Evolutionary conservation across 1,284 basidiomycete genomes (phyloP).

Genomic region (Veloporphyrellus conicus): DNA sequence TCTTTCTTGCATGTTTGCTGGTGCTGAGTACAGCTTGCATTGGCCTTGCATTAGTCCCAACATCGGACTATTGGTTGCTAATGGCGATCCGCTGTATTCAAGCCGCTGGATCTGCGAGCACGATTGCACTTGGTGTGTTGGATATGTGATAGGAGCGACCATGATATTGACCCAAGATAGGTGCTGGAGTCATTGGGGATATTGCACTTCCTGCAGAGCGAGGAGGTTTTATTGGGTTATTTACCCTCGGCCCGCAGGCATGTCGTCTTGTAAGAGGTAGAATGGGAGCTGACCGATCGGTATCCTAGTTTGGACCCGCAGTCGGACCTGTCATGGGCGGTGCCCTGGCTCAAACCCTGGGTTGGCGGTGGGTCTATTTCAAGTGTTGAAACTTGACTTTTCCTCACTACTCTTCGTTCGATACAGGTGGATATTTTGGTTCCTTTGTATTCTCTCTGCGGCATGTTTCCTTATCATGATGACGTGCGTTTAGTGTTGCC

Average conservation of each 20-base stretch:
- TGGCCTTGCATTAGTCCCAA: conserved; percentile 58
- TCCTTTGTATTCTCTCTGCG: conserved; percentile 60
- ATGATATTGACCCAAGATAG: conserved; percentile 27
- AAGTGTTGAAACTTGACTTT: neutral
- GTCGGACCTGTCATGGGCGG: conserved; percentile 60
- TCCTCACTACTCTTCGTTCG: conserved; percentile 20
- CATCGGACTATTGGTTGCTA: conserved; percentile 58
- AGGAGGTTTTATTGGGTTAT: conserved; percentile 52
- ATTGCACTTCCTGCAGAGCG: conserved; percentile 51
- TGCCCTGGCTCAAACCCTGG: conserved; percentile 50
- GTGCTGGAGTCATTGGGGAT: conserved; percentile 56
- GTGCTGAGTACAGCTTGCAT: conserved; percentile 53
- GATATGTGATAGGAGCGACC: neutral
- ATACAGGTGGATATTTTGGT: conserved; percentile 71
- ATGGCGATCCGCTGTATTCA: conserved; percentile 59
- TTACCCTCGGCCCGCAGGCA: conserved; percentile 43
- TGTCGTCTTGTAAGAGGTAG: neutral
- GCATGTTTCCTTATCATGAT: conserved; percentile 52
- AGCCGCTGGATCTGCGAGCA: conserved; percentile 57
- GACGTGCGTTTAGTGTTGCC: conserved; percentile 40
- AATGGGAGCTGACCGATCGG: neutral
- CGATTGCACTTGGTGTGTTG: conserved; percentile 48
- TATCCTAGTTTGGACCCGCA: conserved; percentile 44
- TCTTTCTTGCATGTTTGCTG: conserved; percentile 50
- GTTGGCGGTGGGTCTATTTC: conserved; percentile 56